Percentiles rank a stretch among this genome's conserved stretches.
Conservation (phyloP, 805 yeast genomes). For the Ogataea zsoltii region DNA sequence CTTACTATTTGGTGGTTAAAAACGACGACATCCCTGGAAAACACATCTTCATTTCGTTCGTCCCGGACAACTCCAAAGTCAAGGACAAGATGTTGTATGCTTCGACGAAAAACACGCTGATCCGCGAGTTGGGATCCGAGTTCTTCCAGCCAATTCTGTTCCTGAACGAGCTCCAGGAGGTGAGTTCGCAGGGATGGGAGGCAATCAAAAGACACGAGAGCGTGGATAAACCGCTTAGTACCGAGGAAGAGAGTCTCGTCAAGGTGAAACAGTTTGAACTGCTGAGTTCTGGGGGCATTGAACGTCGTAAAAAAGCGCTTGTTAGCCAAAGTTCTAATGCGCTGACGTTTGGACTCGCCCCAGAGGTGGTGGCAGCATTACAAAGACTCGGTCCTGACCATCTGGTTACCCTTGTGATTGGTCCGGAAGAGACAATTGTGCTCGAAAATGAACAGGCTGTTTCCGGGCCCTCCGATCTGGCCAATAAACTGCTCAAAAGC, state of each 20-base stretch:
- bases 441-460: constrained; percentile 16
- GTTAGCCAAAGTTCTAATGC: constrained; percentile 21
- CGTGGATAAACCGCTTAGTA: constrained; percentile 51
- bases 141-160: constrained; percentile 50
- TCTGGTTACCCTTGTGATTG: constrained; percentile 16
- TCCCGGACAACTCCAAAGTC: constrained; percentile 84
- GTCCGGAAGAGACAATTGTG: constrained; percentile 11
- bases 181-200: constrained; percentile 50
- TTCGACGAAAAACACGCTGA: constrained; percentile 75
- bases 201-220: constrained; percentile 38
- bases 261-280: constrained; percentile 46
- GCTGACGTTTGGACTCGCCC: constrained; percentile 13
- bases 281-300: constrained; percentile 35
- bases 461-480: constrained; percentile 25
- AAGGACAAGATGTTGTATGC: constrained; percentile 92
- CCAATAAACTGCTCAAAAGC: constrained; percentile 35
- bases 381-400: constrained; percentile 2
- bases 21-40: constrained; percentile 29
- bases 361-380: constrained; percentile 8
- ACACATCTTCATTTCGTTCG: constrained; percentile 72
- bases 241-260: constrained; percentile 54
- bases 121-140: constrained; percentile 69
- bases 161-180: constrained; percentile 58
- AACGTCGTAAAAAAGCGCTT: constrained; percentile 22
- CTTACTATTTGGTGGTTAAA: constrained; percentile 52